Evolutionary conservation across 495 filamentous ascomycete species (phyloP), one percentile per base, ranked within the genome.

Genomic region (Rhizodiscina lignyota): DNA sequence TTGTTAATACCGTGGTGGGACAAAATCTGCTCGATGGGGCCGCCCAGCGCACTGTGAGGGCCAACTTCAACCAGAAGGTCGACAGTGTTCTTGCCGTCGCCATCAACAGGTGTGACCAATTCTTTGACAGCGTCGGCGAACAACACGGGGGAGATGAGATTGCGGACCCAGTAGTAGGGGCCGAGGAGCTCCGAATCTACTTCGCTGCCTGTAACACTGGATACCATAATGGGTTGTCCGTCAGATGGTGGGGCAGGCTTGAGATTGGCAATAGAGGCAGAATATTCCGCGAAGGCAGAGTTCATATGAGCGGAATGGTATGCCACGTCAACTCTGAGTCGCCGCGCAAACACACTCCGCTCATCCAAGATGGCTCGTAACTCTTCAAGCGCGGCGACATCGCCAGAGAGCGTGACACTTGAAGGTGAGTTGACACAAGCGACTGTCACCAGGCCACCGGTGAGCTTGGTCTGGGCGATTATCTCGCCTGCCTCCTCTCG

Each of bases 221-320:
- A n/a, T n/a, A n/a, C n/a, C n/a, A n/a, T n/a, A n/a, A n/a, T n/a
- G n/a, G n/a, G n/a, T n/a, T n/a, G n/a, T n/a, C n/a, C n/a, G n/a
- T n/a, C n/a, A n/a, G n/a, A n/a, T n/a, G n/a, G n/a, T n/a, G n/a
- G n/a, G n/a, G n/a, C n/a, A n/a, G n/a, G n/a, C n/a, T n/a, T n/a
- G n/a, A n/a, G n/a, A n/a, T n/a, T n/a, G n/a, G n/a, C n/a, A n/a
- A n/a, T n/a, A n/a, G n/a, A n/a, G n/a, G n/a, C n/a, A n/a, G n/a
- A n/a, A n/a, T n/a, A n/a, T n/a, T n/a, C n/a, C n/a, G n/a, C n/a
- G n/a, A n/a, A n/a, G n/a, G n/a, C n/a, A n/a, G 28, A 39, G 29
- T 59, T 46, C 65, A 79, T 78, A 39, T 78, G 69, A 33, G 64
- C 61, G 2, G 72, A 77, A 43, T 81, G 76, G 40, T 74, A 80